Evolutionary conservation across 306 rosid genomes (phyloP).

Genomic region (Dryas drummondii): DNA sequence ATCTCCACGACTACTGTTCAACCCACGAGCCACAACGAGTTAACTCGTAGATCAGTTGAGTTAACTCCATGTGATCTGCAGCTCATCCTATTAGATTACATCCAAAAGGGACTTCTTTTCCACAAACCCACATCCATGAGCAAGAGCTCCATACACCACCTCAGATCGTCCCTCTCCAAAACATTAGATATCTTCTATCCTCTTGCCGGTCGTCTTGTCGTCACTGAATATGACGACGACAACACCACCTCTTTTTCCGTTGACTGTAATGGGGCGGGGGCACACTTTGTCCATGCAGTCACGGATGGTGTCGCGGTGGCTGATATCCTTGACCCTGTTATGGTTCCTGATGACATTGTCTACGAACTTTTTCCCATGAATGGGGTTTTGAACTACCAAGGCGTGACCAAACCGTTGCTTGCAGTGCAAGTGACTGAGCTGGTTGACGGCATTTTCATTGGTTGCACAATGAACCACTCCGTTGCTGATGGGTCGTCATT

Average conservation of each 20-base stretch:
- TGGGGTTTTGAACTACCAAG: conserved; percentile 17
- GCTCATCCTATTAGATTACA: neutral
- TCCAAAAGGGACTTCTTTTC: conserved; percentile 43
- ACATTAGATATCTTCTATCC: conserved; percentile 32
- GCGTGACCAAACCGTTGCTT: conserved; percentile 28
- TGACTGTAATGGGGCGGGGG: conserved; percentile 30
- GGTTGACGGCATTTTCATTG: conserved; percentile 40
- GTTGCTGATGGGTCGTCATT: conserved; percentile 27
- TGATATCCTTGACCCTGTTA: conserved; percentile 23
- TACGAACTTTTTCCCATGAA: conserved; percentile 32
- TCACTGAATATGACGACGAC: neutral
- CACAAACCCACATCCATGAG: neutral
- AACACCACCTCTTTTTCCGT: conserved; percentile 16
- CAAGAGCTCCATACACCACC: conserved; percentile 3
- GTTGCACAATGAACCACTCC: conserved; percentile 14
- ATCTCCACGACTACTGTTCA: neutral
- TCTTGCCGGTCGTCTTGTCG: neutral
- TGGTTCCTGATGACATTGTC: conserved; percentile 29
- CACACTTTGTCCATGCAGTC: conserved; percentile 30
- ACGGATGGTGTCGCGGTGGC: conserved; percentile 5
- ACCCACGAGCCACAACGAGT: neutral
- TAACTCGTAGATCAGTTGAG: conserved; percentile 4
- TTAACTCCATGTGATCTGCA: conserved; percentile 44
- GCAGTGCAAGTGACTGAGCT: conserved; percentile 42
- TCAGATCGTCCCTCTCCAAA: conserved; percentile 29